Evolutionary conservation across 2,329 filamentous ascomycete genomes (phyloP).

Genomic region (Ophiosphaerella herpotricha): DNA sequence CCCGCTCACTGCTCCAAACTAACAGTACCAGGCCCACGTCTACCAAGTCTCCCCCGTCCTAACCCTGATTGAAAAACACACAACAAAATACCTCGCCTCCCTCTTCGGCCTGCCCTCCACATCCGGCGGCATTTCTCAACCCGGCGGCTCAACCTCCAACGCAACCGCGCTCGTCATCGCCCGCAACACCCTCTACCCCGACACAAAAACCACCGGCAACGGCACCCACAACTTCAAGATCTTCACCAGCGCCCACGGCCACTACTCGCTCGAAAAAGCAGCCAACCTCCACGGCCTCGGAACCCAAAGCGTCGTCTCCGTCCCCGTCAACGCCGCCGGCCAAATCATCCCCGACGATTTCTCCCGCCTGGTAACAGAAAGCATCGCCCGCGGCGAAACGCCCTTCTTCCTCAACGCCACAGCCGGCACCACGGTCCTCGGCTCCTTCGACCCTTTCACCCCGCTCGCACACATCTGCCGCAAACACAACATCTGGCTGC

Average conservation of each 20-base stretch:
- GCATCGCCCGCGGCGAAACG: constrained; percentile 70
- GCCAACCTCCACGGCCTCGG: constrained; percentile 90
- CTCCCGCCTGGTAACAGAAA: constrained; percentile 63
- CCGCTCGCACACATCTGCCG: constrained; percentile 73
- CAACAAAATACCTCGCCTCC: constrained; percentile 70
- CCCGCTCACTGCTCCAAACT: background rate
- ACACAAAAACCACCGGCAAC: constrained; percentile 76
- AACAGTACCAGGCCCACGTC: constrained; percentile 69
- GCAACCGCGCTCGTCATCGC: constrained; percentile 84
- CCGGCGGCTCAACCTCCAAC: constrained; percentile 85
- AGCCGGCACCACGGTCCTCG: constrained; percentile 90
- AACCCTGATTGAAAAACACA: constrained; percentile 84
- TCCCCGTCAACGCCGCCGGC: constrained; percentile 74
- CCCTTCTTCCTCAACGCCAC: constrained; percentile 96
- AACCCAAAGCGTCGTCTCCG: constrained; percentile 69
- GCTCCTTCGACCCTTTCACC: constrained; percentile 81
- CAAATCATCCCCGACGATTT: constrained; percentile 72
- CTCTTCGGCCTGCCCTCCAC: constrained; percentile 63
- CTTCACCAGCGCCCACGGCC: constrained; percentile 87
- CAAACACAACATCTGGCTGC: constrained; percentile 80
- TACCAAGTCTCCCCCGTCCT: constrained; percentile 92
- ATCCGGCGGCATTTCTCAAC: constrained; percentile 74
- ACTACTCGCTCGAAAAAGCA: constrained; percentile 94
- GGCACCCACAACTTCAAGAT: constrained; percentile 69
- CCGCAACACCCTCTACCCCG: constrained; percentile 81